Conservation (phyloP, 2,329 filamentous ascomycete genomes). For the Calonectria leucothoes region DNA sequence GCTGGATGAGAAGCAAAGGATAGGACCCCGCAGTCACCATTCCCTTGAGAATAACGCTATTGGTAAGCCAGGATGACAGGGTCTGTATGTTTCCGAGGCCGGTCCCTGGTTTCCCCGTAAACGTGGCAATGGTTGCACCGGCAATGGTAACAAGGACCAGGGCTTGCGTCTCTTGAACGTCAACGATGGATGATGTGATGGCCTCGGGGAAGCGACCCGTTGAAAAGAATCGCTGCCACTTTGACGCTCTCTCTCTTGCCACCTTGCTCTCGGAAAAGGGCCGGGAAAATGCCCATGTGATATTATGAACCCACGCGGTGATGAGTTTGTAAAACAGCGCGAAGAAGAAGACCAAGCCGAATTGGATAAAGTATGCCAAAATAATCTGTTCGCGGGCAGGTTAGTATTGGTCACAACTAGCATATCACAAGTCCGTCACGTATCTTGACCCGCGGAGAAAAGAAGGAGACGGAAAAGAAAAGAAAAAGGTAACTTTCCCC, state of each 20-base stretch:
- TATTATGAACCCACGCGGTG: background rate
- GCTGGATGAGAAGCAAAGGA: background rate
- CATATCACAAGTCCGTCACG: background rate
- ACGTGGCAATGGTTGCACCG: background rate
- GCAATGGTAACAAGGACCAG: background rate
- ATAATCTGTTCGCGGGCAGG: background rate
- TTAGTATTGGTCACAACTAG: background rate
- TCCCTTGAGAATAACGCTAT: background rate
- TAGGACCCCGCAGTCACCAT: background rate
- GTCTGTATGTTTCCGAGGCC: background rate
- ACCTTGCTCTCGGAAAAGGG: background rate
- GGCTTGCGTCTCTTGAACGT: background rate
- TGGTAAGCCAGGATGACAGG: background rate
- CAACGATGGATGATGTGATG: background rate
- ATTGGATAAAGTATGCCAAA: background rate
- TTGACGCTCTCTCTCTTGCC: background rate
- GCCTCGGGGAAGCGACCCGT: background rate
- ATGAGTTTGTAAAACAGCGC: background rate
- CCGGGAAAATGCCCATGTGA: background rate
- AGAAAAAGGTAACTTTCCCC: background rate
- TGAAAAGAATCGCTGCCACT: background rate
- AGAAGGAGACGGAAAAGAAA: background rate
- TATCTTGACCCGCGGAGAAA: too few relatives aligned
- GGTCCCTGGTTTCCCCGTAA: background rate
- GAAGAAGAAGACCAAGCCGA: background rate